Percentiles rank a stretch among this genome's conserved stretches.
Evolutionary conservation across 2,329 filamentous ascomycete genomes (phyloP).

Genomic region (Exophiala oligosperma): DNA sequence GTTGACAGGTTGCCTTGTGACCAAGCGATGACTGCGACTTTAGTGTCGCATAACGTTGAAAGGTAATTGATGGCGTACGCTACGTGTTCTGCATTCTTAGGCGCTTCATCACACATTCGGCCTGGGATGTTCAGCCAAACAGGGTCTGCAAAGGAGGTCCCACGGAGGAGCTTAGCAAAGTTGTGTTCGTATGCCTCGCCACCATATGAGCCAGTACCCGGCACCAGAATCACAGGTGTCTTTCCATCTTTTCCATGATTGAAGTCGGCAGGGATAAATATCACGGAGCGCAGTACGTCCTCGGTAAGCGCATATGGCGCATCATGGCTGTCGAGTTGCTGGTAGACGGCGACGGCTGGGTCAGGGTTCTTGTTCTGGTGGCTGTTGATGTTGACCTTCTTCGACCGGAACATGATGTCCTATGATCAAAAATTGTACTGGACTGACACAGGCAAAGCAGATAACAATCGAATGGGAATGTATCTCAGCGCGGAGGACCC

Average conservation of each 20-base stretch:
- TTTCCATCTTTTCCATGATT: constrained; percentile 42
- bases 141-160: constrained; percentile 46
- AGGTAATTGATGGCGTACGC: constrained; percentile 60
- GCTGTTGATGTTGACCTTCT: constrained; percentile 9
- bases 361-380: constrained; percentile 8
- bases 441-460: no score
- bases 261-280: constrained; percentile 54
- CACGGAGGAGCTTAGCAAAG: constrained; percentile 50
- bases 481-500: no score
- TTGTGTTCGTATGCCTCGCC: constrained; percentile 48
- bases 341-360: constrained; percentile 24
- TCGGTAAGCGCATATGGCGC: constrained; percentile 53
- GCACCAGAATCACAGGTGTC: constrained; percentile 53
- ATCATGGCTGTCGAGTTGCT: constrained; percentile 39
- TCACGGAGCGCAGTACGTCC: constrained; percentile 48
- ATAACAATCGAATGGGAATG: no score
- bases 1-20: constrained; percentile 56
- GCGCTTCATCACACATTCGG: constrained; percentile 49
- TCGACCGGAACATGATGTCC: not conserved
- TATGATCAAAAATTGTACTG: no score
- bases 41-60: constrained; percentile 39
- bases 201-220: constrained; percentile 54
- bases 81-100: constrained; percentile 56
- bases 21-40: constrained; percentile 53
- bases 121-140: constrained; percentile 59